Evolutionary conservation across 805 yeast species (phyloP), one percentile per base, ranked within the genome.

Genomic region (Suhomyces emberorum): DNA sequence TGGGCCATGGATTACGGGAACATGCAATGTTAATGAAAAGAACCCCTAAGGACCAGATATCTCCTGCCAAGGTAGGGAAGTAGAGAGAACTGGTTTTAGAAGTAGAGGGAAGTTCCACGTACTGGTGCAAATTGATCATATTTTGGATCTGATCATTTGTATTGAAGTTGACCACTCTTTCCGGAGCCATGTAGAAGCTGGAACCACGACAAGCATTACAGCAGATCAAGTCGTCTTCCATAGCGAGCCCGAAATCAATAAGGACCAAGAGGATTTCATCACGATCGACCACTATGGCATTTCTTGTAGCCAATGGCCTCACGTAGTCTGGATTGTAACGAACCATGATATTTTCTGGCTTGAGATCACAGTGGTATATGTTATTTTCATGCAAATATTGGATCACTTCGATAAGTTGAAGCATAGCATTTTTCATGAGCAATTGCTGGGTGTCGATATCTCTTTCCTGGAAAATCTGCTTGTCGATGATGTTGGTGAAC

Each of bases 121-220:
- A 60, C 39, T 51, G 64, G 42, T 38, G 46, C 52, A 63, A 51
- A 41, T 64, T 59, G n/a, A 63, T 41, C n/a, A 53, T 35, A 15
- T 55, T 42, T 28, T 50, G 43, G 30, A 60, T 57, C 14, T 50
- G 37, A 22, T 43, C 45, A 43, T 59, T 54, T 35, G 63, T 61
- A 41, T 58, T 52, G 31, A 65, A 70, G 46, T 75, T 72, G 15
- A 67, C 61, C n/a, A 79, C 57, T 54, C 93, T 64, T 57, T 88
- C 96, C 6, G 96, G 96, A 0, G 96, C 84, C 96, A 89, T 88
- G 63, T 88, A 88, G 59, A 86, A 89, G 16, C 85, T 75, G 6
- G 91, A 82, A 1, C 96, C 97, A 38, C 95, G 76, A 46, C 95
- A 88, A 15, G 80, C 77, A 49, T 83, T 83, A 43, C 83, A 76